Evolutionary conservation across 208 protist genomes (phyloP).

Genomic region (Leishmania gerbilli): DNA sequence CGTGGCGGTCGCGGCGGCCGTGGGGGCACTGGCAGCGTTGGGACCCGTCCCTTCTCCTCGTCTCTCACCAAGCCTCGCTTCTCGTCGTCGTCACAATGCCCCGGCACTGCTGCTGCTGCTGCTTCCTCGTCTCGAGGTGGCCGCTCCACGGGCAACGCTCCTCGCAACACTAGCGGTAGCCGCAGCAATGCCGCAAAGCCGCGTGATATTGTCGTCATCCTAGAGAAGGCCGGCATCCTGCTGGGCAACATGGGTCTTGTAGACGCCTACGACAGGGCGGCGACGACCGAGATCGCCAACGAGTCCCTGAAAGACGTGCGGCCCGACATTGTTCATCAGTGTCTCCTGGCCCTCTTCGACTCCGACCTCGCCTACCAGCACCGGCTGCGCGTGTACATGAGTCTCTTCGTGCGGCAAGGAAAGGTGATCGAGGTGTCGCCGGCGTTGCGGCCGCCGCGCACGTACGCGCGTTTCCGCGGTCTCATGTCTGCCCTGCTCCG

Average conservation of each 20-base stretch:
- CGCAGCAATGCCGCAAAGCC: slow-evolving; percentile 23
- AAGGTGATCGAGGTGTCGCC: slow-evolving; percentile 90
- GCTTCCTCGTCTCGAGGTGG: slow-evolving; percentile 2
- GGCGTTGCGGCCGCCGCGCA: slow-evolving; percentile 85
- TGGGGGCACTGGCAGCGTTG: slow-evolving; percentile 3
- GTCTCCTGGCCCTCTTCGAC: slow-evolving; percentile 92
- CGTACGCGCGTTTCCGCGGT: slow-evolving; percentile 84
- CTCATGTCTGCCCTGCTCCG: slow-evolving; percentile 81
- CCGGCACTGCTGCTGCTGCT: not conserved
- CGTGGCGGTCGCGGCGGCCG: slow-evolving; percentile 5
- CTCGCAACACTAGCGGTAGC: slow-evolving; percentile 10
- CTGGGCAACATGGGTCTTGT: slow-evolving; percentile 77
- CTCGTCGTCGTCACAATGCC: not conserved
- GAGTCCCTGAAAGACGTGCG: slow-evolving; percentile 73
- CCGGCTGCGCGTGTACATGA: slow-evolving; percentile 86
- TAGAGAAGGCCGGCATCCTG: slow-evolving; percentile 84
- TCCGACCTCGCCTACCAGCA: slow-evolving; percentile 74
- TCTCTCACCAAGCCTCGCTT: slow-evolving; percentile 1
- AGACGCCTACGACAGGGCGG: slow-evolving; percentile 83
- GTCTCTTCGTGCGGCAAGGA: slow-evolving; percentile 58
- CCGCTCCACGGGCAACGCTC: not conserved
- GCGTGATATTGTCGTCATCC: slow-evolving; percentile 82
- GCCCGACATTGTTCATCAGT: slow-evolving; percentile 92
- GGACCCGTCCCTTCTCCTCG: slow-evolving; percentile 9
- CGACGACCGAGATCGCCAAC: slow-evolving; percentile 82